Percentiles rank a stretch among this genome's conserved stretches.
Conservation (phyloP, 495 filamentous ascomycete genomes). For the Lasiosphaeria miniovina region DNA sequence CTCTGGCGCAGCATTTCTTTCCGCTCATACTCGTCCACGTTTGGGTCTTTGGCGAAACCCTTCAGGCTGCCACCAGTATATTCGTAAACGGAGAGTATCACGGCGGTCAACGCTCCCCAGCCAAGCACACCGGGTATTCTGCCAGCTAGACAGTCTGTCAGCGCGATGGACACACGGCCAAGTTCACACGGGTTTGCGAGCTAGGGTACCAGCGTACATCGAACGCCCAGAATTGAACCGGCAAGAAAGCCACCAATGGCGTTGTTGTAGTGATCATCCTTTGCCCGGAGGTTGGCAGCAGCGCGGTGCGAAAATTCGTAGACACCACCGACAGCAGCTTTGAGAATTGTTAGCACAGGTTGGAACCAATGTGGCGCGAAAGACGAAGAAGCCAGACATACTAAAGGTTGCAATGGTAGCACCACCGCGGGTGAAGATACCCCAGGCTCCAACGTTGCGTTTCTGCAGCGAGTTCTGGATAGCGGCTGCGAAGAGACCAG, state of each 20-base stretch:
- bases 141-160: slow-evolving; percentile 46
- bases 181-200: background rate
- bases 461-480: slow-evolving; percentile 81
- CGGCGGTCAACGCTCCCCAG: slow-evolving; percentile 63
- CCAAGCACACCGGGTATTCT: slow-evolving; percentile 78
- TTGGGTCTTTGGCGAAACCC: slow-evolving; percentile 49
- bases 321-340: slow-evolving; percentile 75
- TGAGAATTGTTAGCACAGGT: too few relatives aligned
- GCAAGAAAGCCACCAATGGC: slow-evolving; percentile 38
- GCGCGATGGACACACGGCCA: background rate
- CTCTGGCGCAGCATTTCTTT: slow-evolving; percentile 74
- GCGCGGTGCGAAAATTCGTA: slow-evolving; percentile 66
- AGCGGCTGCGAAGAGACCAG: slow-evolving; percentile 69
- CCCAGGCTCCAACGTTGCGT: slow-evolving; percentile 71
- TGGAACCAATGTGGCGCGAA: too few relatives aligned
- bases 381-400: slow-evolving; percentile 20
- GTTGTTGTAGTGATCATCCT: slow-evolving; percentile 40
- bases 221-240: slow-evolving; percentile 39
- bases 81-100: slow-evolving; percentile 65
- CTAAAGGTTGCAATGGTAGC: slow-evolving; percentile 37
- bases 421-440: slow-evolving; percentile 65
- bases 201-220: slow-evolving; percentile 25
- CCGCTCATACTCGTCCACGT: slow-evolving; percentile 75
- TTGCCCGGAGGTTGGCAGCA: slow-evolving; percentile 46
- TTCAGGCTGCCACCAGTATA: slow-evolving; percentile 73